phyloP scores from a whole-genome alignment of 108 stramenopile genomes.

The Nannochloropsis gaditana region DNA sequence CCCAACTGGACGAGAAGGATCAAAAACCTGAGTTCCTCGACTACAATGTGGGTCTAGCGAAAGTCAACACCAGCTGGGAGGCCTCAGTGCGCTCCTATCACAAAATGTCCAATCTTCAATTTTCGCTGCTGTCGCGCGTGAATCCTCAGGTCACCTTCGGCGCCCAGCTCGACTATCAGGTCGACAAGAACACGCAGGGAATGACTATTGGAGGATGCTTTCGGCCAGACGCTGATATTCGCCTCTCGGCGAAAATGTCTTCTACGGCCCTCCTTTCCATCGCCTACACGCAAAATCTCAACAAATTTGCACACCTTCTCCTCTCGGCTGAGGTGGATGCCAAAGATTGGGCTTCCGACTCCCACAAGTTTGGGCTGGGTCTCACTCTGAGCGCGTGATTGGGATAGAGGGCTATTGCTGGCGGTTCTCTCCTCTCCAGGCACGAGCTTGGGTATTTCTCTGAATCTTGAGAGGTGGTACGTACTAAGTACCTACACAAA shows the following conservation, averaged over 20 bases:
- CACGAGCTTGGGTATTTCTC: too few species aligned
- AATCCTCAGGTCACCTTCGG: conserved; percentile 6
- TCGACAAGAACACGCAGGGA: not conserved
- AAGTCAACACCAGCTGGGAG: not conserved
- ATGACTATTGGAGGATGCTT: conserved; percentile 12
- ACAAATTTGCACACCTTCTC: not conserved
- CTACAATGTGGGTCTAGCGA: conserved; percentile 16
- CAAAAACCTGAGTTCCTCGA: conserved; percentile 23
- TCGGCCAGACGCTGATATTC: not conserved
- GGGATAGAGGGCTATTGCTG: too few species aligned
- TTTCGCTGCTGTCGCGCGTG: not conserved
- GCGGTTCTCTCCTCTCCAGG: too few species aligned
- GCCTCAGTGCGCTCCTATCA: conserved; percentile 1
- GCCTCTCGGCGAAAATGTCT: not conserved
- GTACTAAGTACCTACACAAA: too few species aligned
- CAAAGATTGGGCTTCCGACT: conserved; percentile 13
- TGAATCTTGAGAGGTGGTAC: too few species aligned
- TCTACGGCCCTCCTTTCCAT: not conserved
- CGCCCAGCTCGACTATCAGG: not conserved
- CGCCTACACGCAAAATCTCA: not conserved
- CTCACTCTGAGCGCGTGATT: not conserved
- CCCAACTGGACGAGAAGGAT: conserved; percentile 19
- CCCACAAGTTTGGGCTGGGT: conserved; percentile 19
- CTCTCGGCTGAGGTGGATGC: conserved; percentile 22
- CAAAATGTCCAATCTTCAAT: not conserved